Evolutionary conservation across 1,139 yeast species (phyloP), one percentile per base, ranked within the genome.

Genomic region (Debaryomycetaceae sp.): DNA sequence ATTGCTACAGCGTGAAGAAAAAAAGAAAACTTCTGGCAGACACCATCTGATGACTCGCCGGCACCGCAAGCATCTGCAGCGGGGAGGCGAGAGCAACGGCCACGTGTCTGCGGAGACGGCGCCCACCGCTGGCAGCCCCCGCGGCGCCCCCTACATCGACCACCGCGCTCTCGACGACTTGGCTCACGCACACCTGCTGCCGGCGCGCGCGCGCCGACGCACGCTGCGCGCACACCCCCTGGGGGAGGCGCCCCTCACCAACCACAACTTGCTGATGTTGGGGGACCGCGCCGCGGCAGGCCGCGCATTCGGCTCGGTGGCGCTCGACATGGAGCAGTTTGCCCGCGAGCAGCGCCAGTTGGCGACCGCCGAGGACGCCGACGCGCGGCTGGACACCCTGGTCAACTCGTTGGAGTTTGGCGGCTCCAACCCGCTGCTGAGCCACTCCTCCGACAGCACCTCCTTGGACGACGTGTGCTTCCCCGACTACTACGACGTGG

Each of bases 401-500:
- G 38, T 58, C 38, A 51, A 59, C 41, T 52, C 67, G 41, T 40
- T 65, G 44, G 61, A 71, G 49, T 61, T 67, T 44, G 73, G 73
- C 3, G 68, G 64, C 25, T 81, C 89, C 7, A 81, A 82, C 43
- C 93, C 93, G 2, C 70, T 82, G 1, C 75, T 84, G 11, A 75
- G 88, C 36, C 71, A 89, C 40, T 69, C 83, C 11, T 75, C 88
- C 18, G 79, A 77, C 36, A 78, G 91, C 5, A 63, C 73, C 1
- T 83, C 95, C 1, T 59, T 89, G 36, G 89, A 83, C 49, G 97
- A 91, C 55, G 98, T 91, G 16, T 85, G 94, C 49, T 74, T 83
- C 51, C 93, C 93, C 2, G 70, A 65, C 32, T 65, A 65, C 43
- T 61, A 63, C 38, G 66, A 57, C 26, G 51, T 49, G 13, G 40